These are phyloP conservation scores for Collybia sordida DNA, from an alignment of 768 basidiomycete genomes.

Conservation along the genomic window DNA sequence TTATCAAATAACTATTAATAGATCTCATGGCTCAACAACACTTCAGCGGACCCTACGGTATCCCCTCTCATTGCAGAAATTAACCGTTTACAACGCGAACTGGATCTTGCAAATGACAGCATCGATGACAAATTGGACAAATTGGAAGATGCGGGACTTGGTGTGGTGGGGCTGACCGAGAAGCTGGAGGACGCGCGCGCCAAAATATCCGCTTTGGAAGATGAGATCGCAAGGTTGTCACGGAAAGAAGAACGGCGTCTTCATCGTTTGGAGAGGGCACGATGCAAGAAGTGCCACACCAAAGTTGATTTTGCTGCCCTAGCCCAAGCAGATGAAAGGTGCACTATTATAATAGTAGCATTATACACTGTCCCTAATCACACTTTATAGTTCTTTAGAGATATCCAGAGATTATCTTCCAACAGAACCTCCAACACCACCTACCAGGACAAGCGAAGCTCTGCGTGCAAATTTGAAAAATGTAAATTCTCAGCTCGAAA, in stretches of 20 bases:
- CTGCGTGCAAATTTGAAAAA: constrained; percentile 57
- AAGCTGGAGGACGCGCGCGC: constrained; percentile 71
- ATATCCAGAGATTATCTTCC: constrained; percentile 44
- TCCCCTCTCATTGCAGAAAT: constrained; percentile 74
- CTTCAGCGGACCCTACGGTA: constrained; percentile 52
- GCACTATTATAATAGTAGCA: constrained; percentile 4
- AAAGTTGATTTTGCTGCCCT: constrained; percentile 55
- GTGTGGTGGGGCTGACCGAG: constrained; percentile 67
- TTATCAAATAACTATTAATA: constrained; percentile 22
- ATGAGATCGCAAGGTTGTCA: constrained; percentile 63
- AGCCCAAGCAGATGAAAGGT: constrained; percentile 64
- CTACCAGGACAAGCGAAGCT: constrained; percentile 65
- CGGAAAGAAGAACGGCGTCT: constrained; percentile 71
- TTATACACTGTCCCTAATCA: constrained; percentile 1
- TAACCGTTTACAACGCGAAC: constrained; percentile 67
- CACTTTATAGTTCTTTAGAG: constrained; percentile 49
- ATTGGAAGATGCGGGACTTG: constrained; percentile 78
- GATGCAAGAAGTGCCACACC: constrained; percentile 69
- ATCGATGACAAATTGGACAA: constrained; percentile 89
- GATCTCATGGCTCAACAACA: constrained; percentile 75
- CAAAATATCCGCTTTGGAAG: constrained; percentile 56
- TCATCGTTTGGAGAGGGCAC: constrained; percentile 56
- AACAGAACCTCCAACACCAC: constrained; percentile 65
- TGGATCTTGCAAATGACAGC: constrained; percentile 77
- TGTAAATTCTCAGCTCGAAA: constrained; percentile 62